Evolutionary conservation across 2,329 filamentous ascomycete genomes (phyloP).

Genomic region (Mycocentrospora acerina): DNA sequence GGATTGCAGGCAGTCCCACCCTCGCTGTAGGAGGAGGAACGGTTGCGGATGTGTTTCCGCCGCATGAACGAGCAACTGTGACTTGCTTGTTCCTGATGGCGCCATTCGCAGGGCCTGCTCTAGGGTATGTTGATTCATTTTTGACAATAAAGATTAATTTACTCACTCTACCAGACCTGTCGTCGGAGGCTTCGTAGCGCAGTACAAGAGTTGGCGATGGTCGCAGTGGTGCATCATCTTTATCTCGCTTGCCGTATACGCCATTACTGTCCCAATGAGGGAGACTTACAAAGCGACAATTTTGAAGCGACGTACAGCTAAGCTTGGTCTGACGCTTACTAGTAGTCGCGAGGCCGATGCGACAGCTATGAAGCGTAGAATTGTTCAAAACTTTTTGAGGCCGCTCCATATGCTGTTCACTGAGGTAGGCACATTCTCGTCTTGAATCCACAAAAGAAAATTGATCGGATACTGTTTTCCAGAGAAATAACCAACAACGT

Average conservation of each 20-base stretch:
- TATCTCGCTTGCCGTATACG: conserved; percentile 40
- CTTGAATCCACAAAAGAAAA: neutral
- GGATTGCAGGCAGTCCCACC: conserved; percentile 65
- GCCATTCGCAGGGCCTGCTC: conserved; percentile 44
- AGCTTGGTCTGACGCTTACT: conserved; percentile 27
- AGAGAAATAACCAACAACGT: too few relatives aligned
- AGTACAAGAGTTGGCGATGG: conserved; percentile 51
- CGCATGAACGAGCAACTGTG: conserved; percentile 34
- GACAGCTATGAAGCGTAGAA: conserved; percentile 18
- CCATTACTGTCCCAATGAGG: conserved; percentile 46
- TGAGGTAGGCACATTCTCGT: conserved; percentile 20
- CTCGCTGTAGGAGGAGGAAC: conserved; percentile 48
- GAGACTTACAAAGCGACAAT: conserved; percentile 60
- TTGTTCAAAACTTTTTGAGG: conserved; percentile 50
- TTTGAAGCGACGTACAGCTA: conserved; percentile 41
- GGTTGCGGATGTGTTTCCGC: conserved; percentile 43
- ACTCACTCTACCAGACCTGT: conserved; percentile 34
- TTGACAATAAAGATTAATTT: neutral
- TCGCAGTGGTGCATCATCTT: conserved; percentile 49
- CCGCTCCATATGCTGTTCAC: conserved; percentile 51
- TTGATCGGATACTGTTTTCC: too few relatives aligned
- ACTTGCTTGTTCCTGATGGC: conserved; percentile 43
- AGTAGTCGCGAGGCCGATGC: neutral
- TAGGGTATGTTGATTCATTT: conserved; percentile 35
- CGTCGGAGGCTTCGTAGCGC: conserved; percentile 47